Conservation (phyloP, 192 early-diverging fungal species). For the Ambispora gerdemannii region DNA sequence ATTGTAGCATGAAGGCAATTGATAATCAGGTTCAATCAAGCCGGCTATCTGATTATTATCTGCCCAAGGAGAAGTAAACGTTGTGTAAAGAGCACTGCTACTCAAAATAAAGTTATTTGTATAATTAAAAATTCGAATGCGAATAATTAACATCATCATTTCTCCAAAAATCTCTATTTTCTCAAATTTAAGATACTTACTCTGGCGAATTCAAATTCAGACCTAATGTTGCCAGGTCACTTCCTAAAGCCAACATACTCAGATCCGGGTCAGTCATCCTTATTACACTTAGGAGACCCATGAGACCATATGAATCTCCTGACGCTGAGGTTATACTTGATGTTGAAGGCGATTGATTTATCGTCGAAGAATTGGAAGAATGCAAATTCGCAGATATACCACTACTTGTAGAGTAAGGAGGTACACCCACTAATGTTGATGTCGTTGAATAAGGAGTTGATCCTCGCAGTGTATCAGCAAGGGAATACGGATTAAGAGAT, state of each 20-base stretch:
- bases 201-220: constrained; percentile 70
- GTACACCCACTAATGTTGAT: constrained; percentile 2
- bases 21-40: constrained; percentile 78
- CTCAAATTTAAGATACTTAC: too few relatives aligned
- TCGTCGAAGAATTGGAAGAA: neutral
- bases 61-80: constrained; percentile 88
- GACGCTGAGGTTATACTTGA: constrained; percentile 10
- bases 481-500: constrained; percentile 36
- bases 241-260: constrained; percentile 83
- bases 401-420: neutral
- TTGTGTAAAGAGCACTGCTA: constrained; percentile 70
- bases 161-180: too few relatives aligned
- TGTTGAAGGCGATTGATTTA: constrained; percentile 19
- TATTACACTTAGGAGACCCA: constrained; percentile 85
- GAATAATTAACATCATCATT: neutral
- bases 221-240: constrained; percentile 85
- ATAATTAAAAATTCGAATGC: neutral
- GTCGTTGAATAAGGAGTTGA: constrained; percentile 11
- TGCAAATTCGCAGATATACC: neutral
- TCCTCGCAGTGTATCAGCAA: constrained; percentile 18
- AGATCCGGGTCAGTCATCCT: constrained; percentile 72
- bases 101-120: neutral
- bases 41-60: constrained; percentile 64
- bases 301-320: constrained; percentile 56
- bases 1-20: constrained; percentile 83